Percentiles rank a stretch among this genome's conserved stretches.
Conservation (phyloP, 805 yeast species). For the Torulaspora franciscae region DNA sequence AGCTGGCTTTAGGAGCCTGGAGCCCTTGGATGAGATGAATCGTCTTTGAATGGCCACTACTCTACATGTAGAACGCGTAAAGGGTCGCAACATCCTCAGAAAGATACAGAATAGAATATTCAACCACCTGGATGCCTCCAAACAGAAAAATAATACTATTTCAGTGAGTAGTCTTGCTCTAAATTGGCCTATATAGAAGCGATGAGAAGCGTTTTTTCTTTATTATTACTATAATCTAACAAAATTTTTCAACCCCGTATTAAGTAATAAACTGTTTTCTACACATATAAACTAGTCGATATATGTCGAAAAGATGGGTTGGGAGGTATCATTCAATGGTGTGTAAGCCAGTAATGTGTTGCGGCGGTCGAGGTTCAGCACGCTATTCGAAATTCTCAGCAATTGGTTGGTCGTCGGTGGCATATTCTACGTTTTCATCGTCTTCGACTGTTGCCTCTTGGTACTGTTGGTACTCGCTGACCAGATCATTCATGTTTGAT, state of each 20-base stretch:
- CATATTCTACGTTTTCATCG: constrained; percentile 69
- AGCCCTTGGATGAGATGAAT: constrained; percentile 17
- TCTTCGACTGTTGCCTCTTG: constrained; percentile 77
- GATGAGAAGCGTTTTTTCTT: constrained; percentile 2
- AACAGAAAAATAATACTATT: not conserved
- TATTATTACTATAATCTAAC: not conserved
- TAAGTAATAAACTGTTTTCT: not conserved
- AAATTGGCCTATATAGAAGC: not conserved
- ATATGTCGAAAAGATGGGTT: not conserved
- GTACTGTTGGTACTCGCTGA: constrained; percentile 87
- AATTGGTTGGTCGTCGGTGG: constrained; percentile 46
- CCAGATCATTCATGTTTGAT: constrained; percentile 83
- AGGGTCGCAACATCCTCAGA: constrained; percentile 14
- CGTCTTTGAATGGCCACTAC: constrained; percentile 14
- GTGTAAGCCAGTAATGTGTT: constrained; percentile 3
- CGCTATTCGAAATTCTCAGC: constrained; percentile 32
- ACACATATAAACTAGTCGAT: constrained; percentile 1
- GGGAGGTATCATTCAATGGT: constrained; percentile 2
- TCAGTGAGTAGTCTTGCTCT: not conserved
- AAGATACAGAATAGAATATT: not conserved
- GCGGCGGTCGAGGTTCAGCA: not conserved
- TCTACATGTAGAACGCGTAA: constrained; percentile 11
- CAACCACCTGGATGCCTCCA: not conserved
- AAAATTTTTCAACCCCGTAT: constrained; percentile 6
- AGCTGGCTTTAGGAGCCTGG: constrained; percentile 14